phyloP scores from a whole-genome alignment of 768 basidiomycete species.

The Rhodotorula kratochvilovae region DNA sequence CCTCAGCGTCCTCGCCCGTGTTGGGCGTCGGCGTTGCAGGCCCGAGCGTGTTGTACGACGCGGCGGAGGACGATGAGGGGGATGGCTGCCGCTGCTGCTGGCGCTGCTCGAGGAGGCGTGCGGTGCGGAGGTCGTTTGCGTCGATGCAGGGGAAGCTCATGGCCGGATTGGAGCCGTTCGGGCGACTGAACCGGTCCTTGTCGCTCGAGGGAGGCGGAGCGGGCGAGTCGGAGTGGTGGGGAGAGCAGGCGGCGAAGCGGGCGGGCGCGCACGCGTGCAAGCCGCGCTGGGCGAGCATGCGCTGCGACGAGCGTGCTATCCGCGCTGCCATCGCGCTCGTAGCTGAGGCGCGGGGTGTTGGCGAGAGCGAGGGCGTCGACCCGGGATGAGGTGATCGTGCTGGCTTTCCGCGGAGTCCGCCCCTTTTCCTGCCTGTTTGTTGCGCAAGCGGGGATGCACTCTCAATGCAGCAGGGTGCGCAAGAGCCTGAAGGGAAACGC shows the following conservation, averaged over 20 bases:
- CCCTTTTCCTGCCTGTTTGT: no score
- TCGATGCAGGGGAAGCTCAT: conserved; percentile 45
- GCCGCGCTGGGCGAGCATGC: not conserved
- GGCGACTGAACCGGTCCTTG: not conserved
- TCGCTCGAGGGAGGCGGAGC: not conserved
- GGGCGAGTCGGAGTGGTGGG: conserved; percentile 1
- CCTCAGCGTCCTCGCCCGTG: conserved; percentile 31
- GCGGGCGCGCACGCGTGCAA: not conserved
- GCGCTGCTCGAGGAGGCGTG: conserved; percentile 32
- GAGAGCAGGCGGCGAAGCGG: not conserved
- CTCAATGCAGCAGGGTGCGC: no score
- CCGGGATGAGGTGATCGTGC: no score
- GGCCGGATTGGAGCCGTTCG: conserved; percentile 39
- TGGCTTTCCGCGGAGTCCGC: no score
- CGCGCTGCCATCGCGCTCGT: not conserved
- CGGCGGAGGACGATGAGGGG: conserved; percentile 3
- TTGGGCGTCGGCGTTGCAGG: not conserved
- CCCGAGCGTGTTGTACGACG: conserved; percentile 33
- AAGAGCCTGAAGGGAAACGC: no score
- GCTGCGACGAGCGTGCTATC: not conserved
- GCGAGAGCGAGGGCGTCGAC: no score
- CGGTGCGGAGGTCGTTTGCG: conserved; percentile 38
- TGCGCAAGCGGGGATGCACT: no score
- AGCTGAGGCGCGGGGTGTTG: no score
- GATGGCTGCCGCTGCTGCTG: not conserved